Evolutionary conservation across 2,329 filamentous ascomycete genomes (phyloP), one percentile per base, ranked within the genome.

Genomic region (Escovopsis weberi): DNA sequence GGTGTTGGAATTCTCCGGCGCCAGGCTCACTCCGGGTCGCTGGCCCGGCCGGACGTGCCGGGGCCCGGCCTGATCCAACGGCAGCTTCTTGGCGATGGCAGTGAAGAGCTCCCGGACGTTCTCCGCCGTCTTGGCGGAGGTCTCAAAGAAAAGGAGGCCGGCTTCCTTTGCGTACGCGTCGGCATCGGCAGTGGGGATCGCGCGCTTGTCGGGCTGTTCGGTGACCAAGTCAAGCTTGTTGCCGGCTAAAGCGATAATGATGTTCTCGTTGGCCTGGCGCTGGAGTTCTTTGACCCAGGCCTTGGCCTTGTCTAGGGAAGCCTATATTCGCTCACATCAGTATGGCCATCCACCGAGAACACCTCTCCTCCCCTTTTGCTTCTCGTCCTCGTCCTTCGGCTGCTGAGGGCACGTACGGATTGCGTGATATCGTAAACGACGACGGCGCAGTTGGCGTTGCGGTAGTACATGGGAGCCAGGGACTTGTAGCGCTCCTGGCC

Each of bases 341-440:
- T 39, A 37, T 23, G 11, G 28, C 28, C 8, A 3, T 32, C 28
- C 11, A 9, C 11, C 4, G 4, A 32, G 28, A 11, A 9, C 4
- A 5, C 7, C 11, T 32, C 28, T 32, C 11, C 23, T 23, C 23
- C 23, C 23, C 23, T 23, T 23, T 9, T 18, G 45, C 26, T n/a
- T 18, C 26, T 11, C 7, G 12, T 23, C 23, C 26, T 11, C 7
- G 12, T 23, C 23, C 23, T 6, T 23, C 23, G 6, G 23, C 23
- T 23, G 23, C 23, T 4, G 6, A 35, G 30, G 15, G 12, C 2
- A 66, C 84, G 49, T 80, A 98, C 91, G 53, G 91, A 86, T 76
- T 98, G 91, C 59, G 91, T 98, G 59, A 98, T 96, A 67, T 98
- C 91, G 66, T 98, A 98, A 52, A 98, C 91, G 39, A 98, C 89